phyloP scores from a whole-genome alignment of 805 yeast genomes.

The Ogataea henricii region DNA sequence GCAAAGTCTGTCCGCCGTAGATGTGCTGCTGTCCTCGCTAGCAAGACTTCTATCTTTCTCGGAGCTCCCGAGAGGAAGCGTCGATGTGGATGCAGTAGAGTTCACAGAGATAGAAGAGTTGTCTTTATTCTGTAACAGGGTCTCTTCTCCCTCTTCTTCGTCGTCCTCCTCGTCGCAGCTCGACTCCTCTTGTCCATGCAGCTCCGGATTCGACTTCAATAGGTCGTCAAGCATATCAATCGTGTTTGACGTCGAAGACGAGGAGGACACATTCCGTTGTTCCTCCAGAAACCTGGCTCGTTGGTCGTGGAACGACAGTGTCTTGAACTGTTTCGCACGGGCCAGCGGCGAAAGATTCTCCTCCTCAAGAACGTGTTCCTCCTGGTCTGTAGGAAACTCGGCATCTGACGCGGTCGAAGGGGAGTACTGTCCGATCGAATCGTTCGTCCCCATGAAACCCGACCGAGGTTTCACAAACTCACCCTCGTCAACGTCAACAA shows the following conservation, averaged over 20 bases:
- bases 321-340: slow-evolving; percentile 12
- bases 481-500: not conserved
- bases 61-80: slow-evolving; percentile 3
- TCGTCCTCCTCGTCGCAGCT: slow-evolving; percentile 12
- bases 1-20: not conserved
- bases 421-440: slow-evolving; percentile 33
- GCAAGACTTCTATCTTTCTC: not conserved
- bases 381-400: slow-evolving; percentile 8
- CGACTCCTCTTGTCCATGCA: slow-evolving; percentile 5
- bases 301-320: slow-evolving; percentile 25
- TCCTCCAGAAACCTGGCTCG: slow-evolving; percentile 23
- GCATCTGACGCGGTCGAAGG: slow-evolving; percentile 24
- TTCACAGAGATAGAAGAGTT: slow-evolving; percentile 24
- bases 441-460: slow-evolving; percentile 16
- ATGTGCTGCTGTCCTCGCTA: slow-evolving; percentile 4
- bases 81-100: slow-evolving; percentile 29
- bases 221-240: slow-evolving; percentile 38
- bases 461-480: slow-evolving; percentile 10
- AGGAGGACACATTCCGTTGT: slow-evolving; percentile 7
- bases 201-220: slow-evolving; percentile 9
- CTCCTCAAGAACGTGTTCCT: not conserved
- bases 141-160: slow-evolving; percentile 19
- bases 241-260: slow-evolving; percentile 24
- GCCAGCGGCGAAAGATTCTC: slow-evolving; percentile 11
- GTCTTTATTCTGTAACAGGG: slow-evolving; percentile 8